Evolutionary conservation across 352 stramenopile species (phyloP).

Genomic region (Phytophthora tubulina): DNA sequence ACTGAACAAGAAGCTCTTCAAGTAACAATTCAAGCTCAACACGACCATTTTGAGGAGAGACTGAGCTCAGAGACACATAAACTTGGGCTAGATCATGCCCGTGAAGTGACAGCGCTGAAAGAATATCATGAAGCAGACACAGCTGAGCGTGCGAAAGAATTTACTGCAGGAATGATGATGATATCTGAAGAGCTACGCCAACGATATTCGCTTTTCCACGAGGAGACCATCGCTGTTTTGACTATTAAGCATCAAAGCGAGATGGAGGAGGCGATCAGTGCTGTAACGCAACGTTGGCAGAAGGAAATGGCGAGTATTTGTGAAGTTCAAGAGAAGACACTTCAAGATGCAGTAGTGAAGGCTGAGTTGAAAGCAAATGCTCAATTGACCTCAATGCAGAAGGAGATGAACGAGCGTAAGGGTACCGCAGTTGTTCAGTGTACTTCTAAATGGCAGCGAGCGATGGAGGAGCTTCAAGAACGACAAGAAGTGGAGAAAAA

Average conservation of each 20-base stretch:
- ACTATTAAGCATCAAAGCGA: conserved; percentile 21
- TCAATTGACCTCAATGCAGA: conserved; percentile 55
- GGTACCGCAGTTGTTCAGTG: conserved; percentile 66
- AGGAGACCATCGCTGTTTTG: conserved; percentile 1
- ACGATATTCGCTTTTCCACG: conserved; percentile 10
- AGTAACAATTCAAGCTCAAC: conserved; percentile 26
- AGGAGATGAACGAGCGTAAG: conserved; percentile 75
- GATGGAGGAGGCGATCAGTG: conserved; percentile 43
- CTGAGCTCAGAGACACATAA: conserved; percentile 21
- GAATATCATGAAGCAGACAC: conserved; percentile 1
- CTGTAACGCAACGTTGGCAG: conserved; percentile 46
- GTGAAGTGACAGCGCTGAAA: conserved; percentile 13
- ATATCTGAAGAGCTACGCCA: conserved; percentile 33
- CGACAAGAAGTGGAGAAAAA: conserved; percentile 73
- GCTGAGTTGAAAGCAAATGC: conserved; percentile 47
- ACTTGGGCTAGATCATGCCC: conserved; percentile 6
- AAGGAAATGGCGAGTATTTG: conserved; percentile 42
- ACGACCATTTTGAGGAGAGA: conserved; percentile 14
- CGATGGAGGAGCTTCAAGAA: conserved; percentile 72
- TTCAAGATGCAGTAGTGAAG: conserved; percentile 45
- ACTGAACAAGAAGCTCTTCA: conserved; percentile 11
- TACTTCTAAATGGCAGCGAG: conserved; percentile 76
- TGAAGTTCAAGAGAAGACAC: conserved; percentile 40
- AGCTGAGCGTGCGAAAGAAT: conserved; percentile 2
- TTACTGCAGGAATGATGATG: conserved; percentile 17